Evolutionary conservation across 2,329 filamentous ascomycete genomes (phyloP), one percentile per base, ranked within the genome.

Genomic region (Parasarocladium wereldwijsianum): DNA sequence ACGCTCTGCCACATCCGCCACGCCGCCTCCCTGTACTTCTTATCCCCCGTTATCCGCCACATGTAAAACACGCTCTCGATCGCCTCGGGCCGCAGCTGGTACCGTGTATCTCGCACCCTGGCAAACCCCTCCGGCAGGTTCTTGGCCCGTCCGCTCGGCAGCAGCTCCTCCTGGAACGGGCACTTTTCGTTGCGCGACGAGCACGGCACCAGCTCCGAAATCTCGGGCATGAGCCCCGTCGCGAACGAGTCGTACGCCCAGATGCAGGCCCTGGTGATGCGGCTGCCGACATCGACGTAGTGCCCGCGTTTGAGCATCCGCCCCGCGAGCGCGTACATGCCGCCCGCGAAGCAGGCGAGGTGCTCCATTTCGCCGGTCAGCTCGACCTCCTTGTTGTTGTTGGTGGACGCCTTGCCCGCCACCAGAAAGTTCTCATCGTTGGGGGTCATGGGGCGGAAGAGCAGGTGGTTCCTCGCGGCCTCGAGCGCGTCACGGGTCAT

Each of bases 301-400:
- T 64, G 56, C 3, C 50, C 44, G 12, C 54, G 51, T 1, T 53
- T 47, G 34, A 80, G 68, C 16, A 83, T 55, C 35, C 64, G 69
- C 2, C 76, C 71, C 2, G 68, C 74, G 20, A 85, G 62, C 2
- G 61, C 77, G 26, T 80, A 74, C 58, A 78, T 74, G 8, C 76
- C 79, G 6, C 78, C 78, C 3, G 68, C 58, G 44, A 81, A 85
- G 49, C 78, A 85, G 3, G 66, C 64, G 2, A 82, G 56, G 44
- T 84, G 79, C 34, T 76, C 48, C 46, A 53, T 54, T 34, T 55
- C 48, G 14, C 44, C 37, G 7, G 40, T 39, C 11, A 55, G 46
- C 14, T 52, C 45, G 13, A 43, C 36, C 5, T 8, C 13, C 26
- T 41, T 38, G 10, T 34, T 37, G 12, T 43, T 40, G 10, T 43